Conservation (phyloP, 768 basidiomycete species). For the Rhodosporidiobolus sp. region DNA sequence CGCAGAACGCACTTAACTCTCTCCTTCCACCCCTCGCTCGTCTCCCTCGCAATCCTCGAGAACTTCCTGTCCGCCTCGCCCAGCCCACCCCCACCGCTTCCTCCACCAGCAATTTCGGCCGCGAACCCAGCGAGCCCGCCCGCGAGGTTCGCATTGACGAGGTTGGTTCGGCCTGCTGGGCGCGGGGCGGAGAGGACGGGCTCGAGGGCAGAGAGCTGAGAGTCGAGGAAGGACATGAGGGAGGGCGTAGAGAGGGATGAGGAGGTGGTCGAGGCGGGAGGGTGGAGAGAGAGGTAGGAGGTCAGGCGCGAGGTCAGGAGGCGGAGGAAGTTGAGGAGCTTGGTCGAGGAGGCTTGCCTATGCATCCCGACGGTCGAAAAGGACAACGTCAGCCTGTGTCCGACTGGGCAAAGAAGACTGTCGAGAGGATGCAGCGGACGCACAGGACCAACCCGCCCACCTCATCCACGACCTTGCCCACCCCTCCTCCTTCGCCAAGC, state of each 20-base stretch:
- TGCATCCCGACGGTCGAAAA: too few species aligned
- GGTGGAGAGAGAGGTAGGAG: neutral
- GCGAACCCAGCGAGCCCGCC: neutral
- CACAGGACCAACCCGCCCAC: conserved; percentile 23
- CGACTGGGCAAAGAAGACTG: rapidly evolving
- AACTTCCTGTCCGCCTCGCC: conserved; percentile 18
- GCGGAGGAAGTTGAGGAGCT: conserved; percentile 19
- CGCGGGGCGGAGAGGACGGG: conserved; percentile 11
- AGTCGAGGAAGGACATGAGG: neutral
- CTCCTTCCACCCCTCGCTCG: conserved; percentile 15
- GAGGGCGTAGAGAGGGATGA: neutral
- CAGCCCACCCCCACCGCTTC: neutral
- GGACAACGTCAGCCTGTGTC: too few species aligned
- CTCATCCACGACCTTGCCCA: conserved; percentile 9
- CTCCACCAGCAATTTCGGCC: neutral
- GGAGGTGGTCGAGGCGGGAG: too few species aligned
- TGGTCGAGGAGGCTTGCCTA: conserved; percentile 32
- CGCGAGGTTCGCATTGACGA: conserved; percentile 27
- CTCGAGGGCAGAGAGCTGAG: neutral
- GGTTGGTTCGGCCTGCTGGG: conserved; percentile 1
- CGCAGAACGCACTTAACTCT: neutral
- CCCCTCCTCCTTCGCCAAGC: conserved; percentile 1
- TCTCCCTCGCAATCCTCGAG: conserved; percentile 17
- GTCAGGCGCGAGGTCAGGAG: neutral
- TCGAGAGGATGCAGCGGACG: neutral